These are phyloP conservation scores for Gnomoniopsis smithogilvyi DNA, from an alignment of 2,329 filamentous ascomycete species.

Conservation along the genomic window DNA sequence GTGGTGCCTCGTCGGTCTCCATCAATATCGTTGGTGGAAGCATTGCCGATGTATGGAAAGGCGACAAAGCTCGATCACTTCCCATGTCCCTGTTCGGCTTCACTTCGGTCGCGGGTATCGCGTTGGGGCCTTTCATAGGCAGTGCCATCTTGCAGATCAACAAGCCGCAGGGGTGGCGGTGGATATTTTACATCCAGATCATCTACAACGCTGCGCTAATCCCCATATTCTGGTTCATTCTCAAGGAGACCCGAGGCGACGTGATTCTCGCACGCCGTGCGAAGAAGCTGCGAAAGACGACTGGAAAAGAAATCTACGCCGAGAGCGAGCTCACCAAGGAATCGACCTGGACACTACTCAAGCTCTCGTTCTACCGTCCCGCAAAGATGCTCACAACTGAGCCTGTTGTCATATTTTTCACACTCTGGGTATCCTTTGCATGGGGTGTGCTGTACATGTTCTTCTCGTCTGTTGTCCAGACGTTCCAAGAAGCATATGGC, in stretches of 20 bases:
- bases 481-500: conserved; percentile 59
- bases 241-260: conserved; percentile 66
- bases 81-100: conserved; percentile 16
- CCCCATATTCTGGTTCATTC: conserved; percentile 49
- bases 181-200: conserved; percentile 64
- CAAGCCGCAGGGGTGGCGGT: conserved; percentile 28
- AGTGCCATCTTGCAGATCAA: conserved; percentile 12
- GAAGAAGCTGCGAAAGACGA: conserved; percentile 47
- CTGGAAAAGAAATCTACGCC: conserved; percentile 9
- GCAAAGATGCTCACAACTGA: conserved; percentile 51
- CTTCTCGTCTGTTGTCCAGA: conserved; percentile 54
- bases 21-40: conserved; percentile 15
- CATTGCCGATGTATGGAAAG: conserved; percentile 17
- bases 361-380: conserved; percentile 29
- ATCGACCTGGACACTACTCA: conserved; percentile 24
- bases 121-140: conserved; percentile 11
- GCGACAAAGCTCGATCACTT: conserved; percentile 12
- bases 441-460: conserved; percentile 69
- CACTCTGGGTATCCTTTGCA: conserved; percentile 64
- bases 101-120: conserved; percentile 15
- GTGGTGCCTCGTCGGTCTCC: conserved; percentile 12
- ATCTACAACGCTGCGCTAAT: conserved; percentile 39
- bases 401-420: conserved; percentile 63
- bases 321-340: conserved; percentile 16
- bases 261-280: conserved; percentile 63